Base-by-base conservation (phyloP, 2,329 filamentous ascomycete genomes). In the Trichoderma sp. region DNA sequence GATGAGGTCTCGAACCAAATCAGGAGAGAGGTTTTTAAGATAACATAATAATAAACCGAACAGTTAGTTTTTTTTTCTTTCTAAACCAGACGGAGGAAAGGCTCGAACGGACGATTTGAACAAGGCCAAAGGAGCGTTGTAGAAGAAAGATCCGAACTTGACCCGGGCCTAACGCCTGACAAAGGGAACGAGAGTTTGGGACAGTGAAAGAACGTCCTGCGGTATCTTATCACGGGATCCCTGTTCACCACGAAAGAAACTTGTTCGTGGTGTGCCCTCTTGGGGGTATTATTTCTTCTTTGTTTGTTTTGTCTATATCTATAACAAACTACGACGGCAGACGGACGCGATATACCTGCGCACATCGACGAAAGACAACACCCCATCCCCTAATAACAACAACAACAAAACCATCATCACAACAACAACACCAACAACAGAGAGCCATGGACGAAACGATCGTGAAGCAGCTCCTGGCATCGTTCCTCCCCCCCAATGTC, bases 401-500 rank as follows among this genome's bases (percentile, higher is more conserved):
- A 34, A 67, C 15, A 28, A 18, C 21, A 39, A 15, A 26, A 30
- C 14, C 28, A 21, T 12, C 63, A 32, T 6, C 28, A 36, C 28
- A 62, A 43, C 32, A 39, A 36, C 34, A 36, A 14, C 34, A 15
- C 21, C 24, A 60, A 36, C 30, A 21, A 15, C 6, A 39, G 6
- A 6, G 24, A 28, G 47, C 71, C 64, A 82, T 82, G 79, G 78
- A 79, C 72, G 75, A 78, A 7, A 77, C 78, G 4, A 73, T 81
- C n/a, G 72, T 78, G 15, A 76, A 76, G 74, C 78, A 78, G 68
- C 75, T 83, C 66, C 79, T 85, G 74, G 79, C 81, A 57, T 77
- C 81, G 39, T 74, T 87, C 71, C 81, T 86, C 64, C 83, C 85
- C 43, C 80, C 86, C n/a, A 81, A 85, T 64, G 78, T 83, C 65